phyloP scores from a whole-genome alignment of 169 alveolate species.

The Plasmodium gaboni region DNA sequence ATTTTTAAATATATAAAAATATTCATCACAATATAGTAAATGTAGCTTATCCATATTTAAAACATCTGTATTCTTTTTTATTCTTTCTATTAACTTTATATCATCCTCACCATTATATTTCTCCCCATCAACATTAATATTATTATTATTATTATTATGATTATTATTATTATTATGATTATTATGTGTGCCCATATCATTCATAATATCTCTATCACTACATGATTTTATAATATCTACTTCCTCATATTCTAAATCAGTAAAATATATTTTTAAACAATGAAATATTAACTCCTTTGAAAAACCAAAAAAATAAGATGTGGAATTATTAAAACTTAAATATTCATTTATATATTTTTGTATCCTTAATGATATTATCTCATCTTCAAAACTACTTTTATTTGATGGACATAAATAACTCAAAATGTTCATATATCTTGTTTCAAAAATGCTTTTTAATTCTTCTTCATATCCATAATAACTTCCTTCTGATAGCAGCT shows the following conservation, averaged over 20 bases:
- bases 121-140: not conserved
- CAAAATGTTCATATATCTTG: slow-evolving; percentile 13
- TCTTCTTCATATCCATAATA: slow-evolving; percentile 30
- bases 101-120: not conserved
- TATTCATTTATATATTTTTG: slow-evolving; percentile 52
- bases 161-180: too few relatives aligned
- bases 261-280: slow-evolving; percentile 32
- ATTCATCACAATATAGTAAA: slow-evolving; percentile 42
- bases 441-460: slow-evolving; percentile 16
- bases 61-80: not conserved
- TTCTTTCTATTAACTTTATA: not conserved
- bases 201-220: too few relatives aligned
- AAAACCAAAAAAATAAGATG: slow-evolving; percentile 65
- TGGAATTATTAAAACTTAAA: slow-evolving; percentile 25
- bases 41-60: slow-evolving; percentile 43
- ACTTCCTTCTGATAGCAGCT: slow-evolving; percentile 1
- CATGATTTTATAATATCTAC: too few relatives aligned
- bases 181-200: too few relatives aligned
- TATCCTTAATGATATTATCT: slow-evolving; percentile 24
- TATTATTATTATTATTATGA: not conserved
- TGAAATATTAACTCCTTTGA: slow-evolving; percentile 62
- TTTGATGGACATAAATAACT: slow-evolving; percentile 21
- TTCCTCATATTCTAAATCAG: not conserved
- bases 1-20: slow-evolving; percentile 55
- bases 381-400: not conserved